Evolutionary conservation across 2,329 filamentous ascomycete species (phyloP).

Genomic region (Colletotrichum destructivum): DNA sequence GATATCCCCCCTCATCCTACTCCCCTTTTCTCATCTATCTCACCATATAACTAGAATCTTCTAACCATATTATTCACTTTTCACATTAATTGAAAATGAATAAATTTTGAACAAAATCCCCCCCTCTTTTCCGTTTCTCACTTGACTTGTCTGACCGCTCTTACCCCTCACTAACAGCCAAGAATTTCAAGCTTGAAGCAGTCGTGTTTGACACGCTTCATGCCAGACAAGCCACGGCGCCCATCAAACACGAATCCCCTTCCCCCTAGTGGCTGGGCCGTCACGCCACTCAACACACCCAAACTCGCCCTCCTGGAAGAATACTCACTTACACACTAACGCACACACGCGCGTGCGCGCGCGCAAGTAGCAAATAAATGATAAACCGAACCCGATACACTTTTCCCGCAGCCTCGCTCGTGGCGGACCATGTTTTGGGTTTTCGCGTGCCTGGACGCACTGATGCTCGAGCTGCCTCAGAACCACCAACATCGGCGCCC

Average conservation of each 20-base stretch:
- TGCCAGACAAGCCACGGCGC: constrained; percentile 14
- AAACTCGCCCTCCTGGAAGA: not conserved
- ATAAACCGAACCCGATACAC: not conserved
- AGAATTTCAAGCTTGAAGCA: not conserved
- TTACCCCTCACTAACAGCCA: not conserved
- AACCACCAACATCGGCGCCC: not conserved
- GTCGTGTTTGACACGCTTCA: not conserved
- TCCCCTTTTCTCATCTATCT: not conserved
- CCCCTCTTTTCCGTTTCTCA: not conserved
- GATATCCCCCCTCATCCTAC: not conserved
- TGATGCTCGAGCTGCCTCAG: constrained; percentile 19
- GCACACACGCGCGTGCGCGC: no score
- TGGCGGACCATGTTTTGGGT: constrained; percentile 1
- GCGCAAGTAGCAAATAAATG: no score
- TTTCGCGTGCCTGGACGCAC: constrained; percentile 11
- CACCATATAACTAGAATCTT: constrained; percentile 34
- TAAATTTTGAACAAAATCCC: not conserved
- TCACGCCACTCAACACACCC: no score
- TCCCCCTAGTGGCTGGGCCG: not conserved
- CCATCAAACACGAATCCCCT: not conserved
- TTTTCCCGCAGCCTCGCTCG: not conserved
- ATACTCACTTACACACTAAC: no score
- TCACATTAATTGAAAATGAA: constrained; percentile 15
- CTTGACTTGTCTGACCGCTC: not conserved
- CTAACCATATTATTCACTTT: not conserved